Evolutionary conservation across 2,329 filamentous ascomycete species (phyloP).

Genomic region (Paecilomyces sp.): DNA sequence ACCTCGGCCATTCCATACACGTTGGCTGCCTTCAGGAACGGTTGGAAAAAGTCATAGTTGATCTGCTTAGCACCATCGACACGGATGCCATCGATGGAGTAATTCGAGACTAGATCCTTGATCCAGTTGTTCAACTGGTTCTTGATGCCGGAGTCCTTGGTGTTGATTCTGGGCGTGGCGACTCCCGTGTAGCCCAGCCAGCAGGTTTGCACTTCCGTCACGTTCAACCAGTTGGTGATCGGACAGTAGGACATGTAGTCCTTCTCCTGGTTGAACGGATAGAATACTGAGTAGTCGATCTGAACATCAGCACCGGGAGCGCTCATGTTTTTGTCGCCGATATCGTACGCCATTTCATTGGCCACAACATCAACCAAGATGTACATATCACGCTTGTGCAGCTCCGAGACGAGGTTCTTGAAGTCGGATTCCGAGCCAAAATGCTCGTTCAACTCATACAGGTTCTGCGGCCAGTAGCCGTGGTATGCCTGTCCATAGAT

Average conservation of each 20-base stretch:
- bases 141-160: conserved; percentile 26
- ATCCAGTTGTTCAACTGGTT: conserved; percentile 32
- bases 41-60: conserved; percentile 29
- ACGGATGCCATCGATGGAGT: conserved; percentile 38
- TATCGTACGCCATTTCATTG: conserved; percentile 31
- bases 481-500: conserved; percentile 36
- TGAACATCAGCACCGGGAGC: not conserved
- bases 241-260: conserved; percentile 22
- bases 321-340: conserved; percentile 6
- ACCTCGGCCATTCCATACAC: conserved; percentile 42
- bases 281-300: conserved; percentile 12
- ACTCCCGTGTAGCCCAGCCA: conserved; percentile 42
- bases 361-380: conserved; percentile 44
- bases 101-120: conserved; percentile 26
- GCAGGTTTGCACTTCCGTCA: conserved; percentile 30
- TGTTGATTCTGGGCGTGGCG: conserved; percentile 36
- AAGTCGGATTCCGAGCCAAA: conserved; percentile 39
- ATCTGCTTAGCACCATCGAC: conserved; percentile 42
- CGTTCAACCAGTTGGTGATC: conserved; percentile 20
- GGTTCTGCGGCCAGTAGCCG: conserved; percentile 40
- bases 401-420: conserved; percentile 31
- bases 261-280: conserved; percentile 14
- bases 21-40: conserved; percentile 21
- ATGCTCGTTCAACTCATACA: conserved; percentile 38
- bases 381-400: conserved; percentile 39